Conservation (phyloP, 2,329 filamentous ascomycete species). For the Alternaria hordeiaustralica region DNA sequence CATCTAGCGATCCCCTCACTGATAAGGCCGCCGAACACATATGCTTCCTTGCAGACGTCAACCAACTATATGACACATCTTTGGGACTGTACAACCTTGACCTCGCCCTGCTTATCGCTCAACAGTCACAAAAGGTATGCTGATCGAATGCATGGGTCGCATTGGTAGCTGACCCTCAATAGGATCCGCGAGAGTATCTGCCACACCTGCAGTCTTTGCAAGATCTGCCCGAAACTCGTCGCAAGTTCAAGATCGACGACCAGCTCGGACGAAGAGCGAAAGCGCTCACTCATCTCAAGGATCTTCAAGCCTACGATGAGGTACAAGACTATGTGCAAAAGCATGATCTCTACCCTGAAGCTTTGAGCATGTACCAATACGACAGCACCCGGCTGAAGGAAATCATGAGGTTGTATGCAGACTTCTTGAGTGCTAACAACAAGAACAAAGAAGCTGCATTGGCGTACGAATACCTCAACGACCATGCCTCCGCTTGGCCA, state of each 20-base stretch:
- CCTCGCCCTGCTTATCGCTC: constrained; percentile 86
- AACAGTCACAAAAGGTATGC: constrained; percentile 82
- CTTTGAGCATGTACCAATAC: constrained; percentile 84
- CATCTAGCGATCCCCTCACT: constrained; percentile 63
- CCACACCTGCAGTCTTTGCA: constrained; percentile 92
- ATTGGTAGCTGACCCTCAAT: not conserved
- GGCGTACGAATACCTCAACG: constrained; percentile 83
- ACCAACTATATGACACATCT: constrained; percentile 87
- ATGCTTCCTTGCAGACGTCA: constrained; percentile 94
- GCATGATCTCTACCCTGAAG: constrained; percentile 78
- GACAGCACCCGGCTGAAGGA: constrained; percentile 69
- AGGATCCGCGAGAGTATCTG: constrained; percentile 90
- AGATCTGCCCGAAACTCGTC: constrained; percentile 71
- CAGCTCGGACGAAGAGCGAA: constrained; percentile 78
- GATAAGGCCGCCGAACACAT: constrained; percentile 95
- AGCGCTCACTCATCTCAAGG: constrained; percentile 77
- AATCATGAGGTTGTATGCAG: constrained; percentile 80
- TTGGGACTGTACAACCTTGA: constrained; percentile 92
- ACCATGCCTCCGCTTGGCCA: constrained; percentile 76
- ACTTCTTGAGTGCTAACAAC: constrained; percentile 75
- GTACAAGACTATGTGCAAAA: constrained; percentile 78
- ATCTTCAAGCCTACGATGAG: constrained; percentile 77
- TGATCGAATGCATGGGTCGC: not conserved
- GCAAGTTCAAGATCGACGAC: constrained; percentile 86
- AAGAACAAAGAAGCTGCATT: constrained; percentile 86